Evolutionary conservation across 1,139 yeast species (phyloP), one percentile per base, ranked within the genome.

Genomic region (Saccharomyces hybrid): DNA sequence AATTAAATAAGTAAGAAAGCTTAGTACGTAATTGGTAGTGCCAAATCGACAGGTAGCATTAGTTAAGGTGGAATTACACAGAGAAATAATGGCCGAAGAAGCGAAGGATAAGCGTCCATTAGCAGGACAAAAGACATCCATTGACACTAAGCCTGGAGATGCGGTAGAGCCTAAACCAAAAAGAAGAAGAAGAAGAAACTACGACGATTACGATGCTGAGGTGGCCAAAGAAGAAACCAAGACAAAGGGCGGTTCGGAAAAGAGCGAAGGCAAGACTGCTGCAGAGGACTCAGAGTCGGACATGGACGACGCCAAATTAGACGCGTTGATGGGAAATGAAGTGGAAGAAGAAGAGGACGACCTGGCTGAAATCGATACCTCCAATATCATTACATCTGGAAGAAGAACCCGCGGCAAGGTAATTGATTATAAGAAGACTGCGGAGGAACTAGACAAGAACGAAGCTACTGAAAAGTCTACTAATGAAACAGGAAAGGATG

Each of bases 351-450:
- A 84, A 44, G 96, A 88, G 48, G 96, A 88, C 64, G 95, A 86
- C 63, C 76, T 89, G 63, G 81, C 81, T 16, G 97, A 88, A 70
- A 88, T 91, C 63, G 97, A 90, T 67, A 78, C 86, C 47, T 75
- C 91, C 50, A 91, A 91, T 71, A 90, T 90, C 68, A 88, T 90
- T 60, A 78, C 86, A 26, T 76, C 83, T 30, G 96, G 96, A 13
- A 81, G 96, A 72, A 86, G 97, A 75, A 89, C 97, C 13, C 82
- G 97, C 63, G 96, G 97, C 23, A 87, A 85, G 69, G 86, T 86
- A 34, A 86, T 91, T 64, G 97, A 91, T 72, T 91, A 86, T 71
- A 78, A 82, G 59, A 85, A 88, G 71, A 91, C 95, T n/a, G 88
- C 90, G 30, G 87, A 81, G 61, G 80, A 87, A 66, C 73, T 88